Evolutionary conservation across 768 basidiomycete genomes (phyloP).

Genomic region (Leccinum variicolor): DNA sequence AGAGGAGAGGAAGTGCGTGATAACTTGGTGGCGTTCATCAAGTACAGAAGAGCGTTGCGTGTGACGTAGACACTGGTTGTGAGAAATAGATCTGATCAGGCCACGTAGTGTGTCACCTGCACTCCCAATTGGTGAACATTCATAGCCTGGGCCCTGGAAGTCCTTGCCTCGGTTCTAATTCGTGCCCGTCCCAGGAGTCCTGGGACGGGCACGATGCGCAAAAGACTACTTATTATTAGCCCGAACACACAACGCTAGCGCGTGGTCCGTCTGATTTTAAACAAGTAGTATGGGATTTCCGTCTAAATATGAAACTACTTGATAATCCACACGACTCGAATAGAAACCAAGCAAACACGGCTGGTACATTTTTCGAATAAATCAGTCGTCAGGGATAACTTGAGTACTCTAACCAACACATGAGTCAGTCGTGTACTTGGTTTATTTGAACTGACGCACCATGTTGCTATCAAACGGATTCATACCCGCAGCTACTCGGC

Average conservation of each 20-base stretch:
- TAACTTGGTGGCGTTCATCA: slow-evolving; percentile 71
- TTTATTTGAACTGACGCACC: slow-evolving; percentile 18
- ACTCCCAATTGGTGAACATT: slow-evolving; percentile 56
- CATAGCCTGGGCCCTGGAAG: no score
- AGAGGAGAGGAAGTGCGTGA: slow-evolving; percentile 76
- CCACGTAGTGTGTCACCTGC: no score
- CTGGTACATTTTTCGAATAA: not conserved
- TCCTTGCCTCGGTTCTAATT: no score
- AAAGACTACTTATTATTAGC: not conserved
- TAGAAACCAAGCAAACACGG: no score
- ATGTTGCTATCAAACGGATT: slow-evolving; percentile 38
- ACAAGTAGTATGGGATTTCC: not conserved
- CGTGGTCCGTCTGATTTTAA: not conserved
- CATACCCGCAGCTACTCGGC: slow-evolving; percentile 71
- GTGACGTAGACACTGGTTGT: not conserved
- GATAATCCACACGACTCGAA: not conserved
- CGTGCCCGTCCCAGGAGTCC: not conserved
- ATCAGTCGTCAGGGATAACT: slow-evolving; percentile 24
- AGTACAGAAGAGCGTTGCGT: slow-evolving; percentile 59
- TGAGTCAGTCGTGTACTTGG: not conserved
- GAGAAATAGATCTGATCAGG: not conserved
- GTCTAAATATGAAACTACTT: not conserved
- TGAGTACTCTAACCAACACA: slow-evolving; percentile 9
- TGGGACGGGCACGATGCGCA: not conserved
- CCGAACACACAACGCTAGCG: not conserved